Conservation (phyloP, 306 rosid genomes). For the Citrullus amarus region DNA sequence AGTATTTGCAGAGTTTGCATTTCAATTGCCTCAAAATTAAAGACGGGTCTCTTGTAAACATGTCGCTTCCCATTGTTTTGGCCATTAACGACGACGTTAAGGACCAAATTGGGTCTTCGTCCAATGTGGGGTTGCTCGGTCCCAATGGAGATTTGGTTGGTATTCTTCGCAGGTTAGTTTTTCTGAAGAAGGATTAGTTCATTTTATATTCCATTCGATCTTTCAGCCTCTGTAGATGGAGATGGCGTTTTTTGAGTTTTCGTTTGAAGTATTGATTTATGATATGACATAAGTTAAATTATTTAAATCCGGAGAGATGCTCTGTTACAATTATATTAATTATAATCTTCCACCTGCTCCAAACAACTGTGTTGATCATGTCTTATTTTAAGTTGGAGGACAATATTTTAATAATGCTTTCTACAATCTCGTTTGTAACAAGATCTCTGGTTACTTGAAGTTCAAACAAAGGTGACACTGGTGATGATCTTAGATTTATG, state of each 20-base stretch:
- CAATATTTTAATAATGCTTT: not conserved
- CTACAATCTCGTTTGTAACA: not conserved
- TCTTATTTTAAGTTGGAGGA: not conserved
- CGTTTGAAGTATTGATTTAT: conserved; percentile 1
- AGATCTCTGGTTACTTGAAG: not conserved
- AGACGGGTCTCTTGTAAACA: conserved; percentile 66
- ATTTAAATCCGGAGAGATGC: not conserved
- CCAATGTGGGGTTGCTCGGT: conserved; percentile 51
- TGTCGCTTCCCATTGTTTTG: conserved; percentile 92
- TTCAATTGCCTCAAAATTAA: conserved; percentile 56
- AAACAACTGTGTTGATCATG: not conserved
- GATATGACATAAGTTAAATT: not conserved
- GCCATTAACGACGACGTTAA: conserved; percentile 71
- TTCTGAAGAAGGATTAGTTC: not conserved
- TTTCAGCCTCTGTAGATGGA: not conserved
- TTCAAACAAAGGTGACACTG: not conserved
- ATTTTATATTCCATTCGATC: not conserved
- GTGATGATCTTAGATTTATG: not conserved
- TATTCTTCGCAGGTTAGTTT: conserved; percentile 60
- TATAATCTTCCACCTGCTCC: not conserved
- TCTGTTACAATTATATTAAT: not conserved
- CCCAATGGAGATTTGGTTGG: conserved; percentile 64
- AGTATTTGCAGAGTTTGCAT: conserved; percentile 89
- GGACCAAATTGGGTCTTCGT: conserved; percentile 39
- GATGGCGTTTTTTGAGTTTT: not conserved